phyloP scores from a whole-genome alignment of 2,329 filamentous ascomycete species.

The Rhynchosporium graminicola region DNA sequence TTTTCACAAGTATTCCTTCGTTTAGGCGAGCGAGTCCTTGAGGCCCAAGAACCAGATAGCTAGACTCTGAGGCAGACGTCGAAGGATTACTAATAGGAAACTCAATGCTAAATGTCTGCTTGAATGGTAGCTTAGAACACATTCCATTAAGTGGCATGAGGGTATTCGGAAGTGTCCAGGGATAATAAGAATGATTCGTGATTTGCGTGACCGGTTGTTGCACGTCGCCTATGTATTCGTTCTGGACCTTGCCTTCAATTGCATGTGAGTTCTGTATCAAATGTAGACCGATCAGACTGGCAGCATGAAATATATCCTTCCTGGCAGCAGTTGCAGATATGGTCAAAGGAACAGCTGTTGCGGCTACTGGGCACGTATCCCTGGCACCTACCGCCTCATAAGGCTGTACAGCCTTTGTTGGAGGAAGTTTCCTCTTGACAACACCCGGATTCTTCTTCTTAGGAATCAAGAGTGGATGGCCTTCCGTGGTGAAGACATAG shows the following conservation, averaged over 20 bases:
- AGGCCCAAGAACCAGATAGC: slow-evolving; percentile 50
- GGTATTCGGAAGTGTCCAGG: slow-evolving; percentile 82
- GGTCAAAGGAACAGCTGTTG: slow-evolving; percentile 61
- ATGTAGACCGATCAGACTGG: slow-evolving; percentile 80
- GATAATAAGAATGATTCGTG: slow-evolving; percentile 83
- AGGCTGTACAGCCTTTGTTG: slow-evolving; percentile 43
- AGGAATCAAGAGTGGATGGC: slow-evolving; percentile 87
- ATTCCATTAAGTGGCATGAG: slow-evolving; percentile 75
- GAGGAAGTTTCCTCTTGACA: slow-evolving; percentile 21
- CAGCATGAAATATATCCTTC: slow-evolving; percentile 83
- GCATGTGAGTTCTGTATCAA: slow-evolving; percentile 67
- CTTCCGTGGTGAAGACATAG: slow-evolving; percentile 94
- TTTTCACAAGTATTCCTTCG: slow-evolving; percentile 52
- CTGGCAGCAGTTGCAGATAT: slow-evolving; percentile 80
- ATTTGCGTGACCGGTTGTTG: slow-evolving; percentile 38
- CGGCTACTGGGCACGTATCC: slow-evolving; percentile 67
- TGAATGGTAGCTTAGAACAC: slow-evolving; percentile 71
- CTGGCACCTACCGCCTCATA: slow-evolving; percentile 30
- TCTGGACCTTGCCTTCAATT: slow-evolving; percentile 29
- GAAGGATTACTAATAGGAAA: slow-evolving; percentile 53
- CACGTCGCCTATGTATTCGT: neutral
- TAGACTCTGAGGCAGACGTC: slow-evolving; percentile 31
- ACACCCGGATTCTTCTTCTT: slow-evolving; percentile 41
- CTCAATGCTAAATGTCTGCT: slow-evolving; percentile 68
- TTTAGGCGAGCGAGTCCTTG: slow-evolving; percentile 51